A percentile compares a stretch with the other conserved stretches of the same genome.
These are phyloP conservation scores for Ballota nigra DNA, from an alignment of 257 asterid genomes.

Conservation along the genomic window DNA sequence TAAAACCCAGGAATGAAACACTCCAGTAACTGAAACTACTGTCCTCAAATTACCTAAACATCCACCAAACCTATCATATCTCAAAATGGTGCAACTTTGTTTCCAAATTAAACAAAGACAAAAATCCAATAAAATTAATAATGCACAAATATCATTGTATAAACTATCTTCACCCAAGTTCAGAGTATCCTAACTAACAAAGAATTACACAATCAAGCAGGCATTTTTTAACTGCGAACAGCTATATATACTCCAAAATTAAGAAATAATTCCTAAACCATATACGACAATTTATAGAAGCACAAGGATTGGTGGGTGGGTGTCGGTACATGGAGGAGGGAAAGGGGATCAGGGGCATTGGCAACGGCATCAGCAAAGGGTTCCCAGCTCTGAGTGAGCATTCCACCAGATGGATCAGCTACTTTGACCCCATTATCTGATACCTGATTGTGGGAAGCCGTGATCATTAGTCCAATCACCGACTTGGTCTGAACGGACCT, in stretches of 20 bases:
- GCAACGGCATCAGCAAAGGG: slow-evolving; percentile 81
- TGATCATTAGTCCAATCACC: slow-evolving; percentile 77
- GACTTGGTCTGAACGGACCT: slow-evolving; percentile 75
- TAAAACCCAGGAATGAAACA: neutral
- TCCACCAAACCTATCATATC: neutral
- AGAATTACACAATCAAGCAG: neutral
- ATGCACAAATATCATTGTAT: neutral
- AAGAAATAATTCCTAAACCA: too few species aligned
- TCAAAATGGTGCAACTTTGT: neutral
- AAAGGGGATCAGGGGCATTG: slow-evolving; percentile 58
- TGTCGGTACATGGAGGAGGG: slow-evolving; percentile 66
- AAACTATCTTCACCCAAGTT: neutral
- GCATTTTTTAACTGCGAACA: neutral
- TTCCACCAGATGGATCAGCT: slow-evolving; percentile 89
- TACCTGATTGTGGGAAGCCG: slow-evolving; percentile 83
- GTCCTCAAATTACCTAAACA: neutral
- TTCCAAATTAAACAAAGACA: slow-evolving; percentile 5
- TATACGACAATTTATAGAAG: neutral
- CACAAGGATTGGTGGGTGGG: neutral
- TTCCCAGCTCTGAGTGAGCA: slow-evolving; percentile 95
- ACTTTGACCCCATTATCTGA: slow-evolving; percentile 87
- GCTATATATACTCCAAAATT: neutral
- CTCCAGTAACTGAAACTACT: neutral
- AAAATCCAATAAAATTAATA: neutral
- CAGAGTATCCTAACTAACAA: neutral